Base-by-base conservation (phyloP, 306 rosid genomes). In the Vicia villosa region DNA sequence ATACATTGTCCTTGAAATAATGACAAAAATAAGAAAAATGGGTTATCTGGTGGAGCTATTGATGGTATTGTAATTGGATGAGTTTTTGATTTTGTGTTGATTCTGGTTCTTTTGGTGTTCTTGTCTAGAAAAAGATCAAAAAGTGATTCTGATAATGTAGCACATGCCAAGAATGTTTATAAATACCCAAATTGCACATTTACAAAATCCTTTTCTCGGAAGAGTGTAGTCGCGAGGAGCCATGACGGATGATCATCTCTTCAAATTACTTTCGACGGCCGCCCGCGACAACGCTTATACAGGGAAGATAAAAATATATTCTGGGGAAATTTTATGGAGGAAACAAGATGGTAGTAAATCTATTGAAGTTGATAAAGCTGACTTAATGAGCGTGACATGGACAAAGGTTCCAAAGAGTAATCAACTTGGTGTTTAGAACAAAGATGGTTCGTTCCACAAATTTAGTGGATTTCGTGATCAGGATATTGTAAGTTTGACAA, bases 401-500 rank as follows among this genome's bases (percentile, higher is more conserved):
- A 95, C 89, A 95, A 95, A 95, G 85, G 88, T 95, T 72, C 97
- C 99, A 22, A 87, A 89, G 81, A 83, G 89, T 66, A 91, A 89
- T 71, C 99, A 95, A 72, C 88, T 95, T 16, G 96, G 99, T 58
- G 87, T 95, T 66, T 86, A 87, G 81, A 86, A 75, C 78, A 95
- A 86, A 79, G 99, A 95, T 43, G 99, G 99, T 11, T 72, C 89
- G 77, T 87, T 32, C 84, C 91, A 89, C 86, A 95, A 95, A 85
- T 91, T 95, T 80, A 82, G 87, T 6, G 99, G 99, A 19, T 95
- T 95, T 65, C 97, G 97, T 16, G 99, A 95, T 34, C 99, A 89
- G 97, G 99, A n/a, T n/a, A n/a, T n/a, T n/a, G n/a, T n/a, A n/a
- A n/a, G n/a, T n/a, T n/a, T n/a, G n/a, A n/a, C n/a, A n/a, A n/a